These are phyloP conservation scores for Ajuga chamaepitys DNA, from an alignment of 257 asterid genomes.

Conservation along the genomic window DNA sequence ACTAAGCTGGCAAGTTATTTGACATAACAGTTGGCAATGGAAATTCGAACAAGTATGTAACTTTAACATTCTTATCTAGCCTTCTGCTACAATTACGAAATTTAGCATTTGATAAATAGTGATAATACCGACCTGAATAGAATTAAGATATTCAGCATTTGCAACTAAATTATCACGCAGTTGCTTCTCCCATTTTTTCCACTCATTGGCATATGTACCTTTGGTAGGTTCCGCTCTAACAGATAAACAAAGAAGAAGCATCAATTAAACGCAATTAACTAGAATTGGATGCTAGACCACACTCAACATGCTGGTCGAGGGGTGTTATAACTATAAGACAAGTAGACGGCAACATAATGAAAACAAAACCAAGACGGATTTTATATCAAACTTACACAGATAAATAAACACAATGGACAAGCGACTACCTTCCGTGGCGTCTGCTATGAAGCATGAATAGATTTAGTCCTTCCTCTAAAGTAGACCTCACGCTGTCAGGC, in stretches of 20 bases:
- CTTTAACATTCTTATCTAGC: background rate
- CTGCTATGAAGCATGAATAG: slow-evolving; percentile 62
- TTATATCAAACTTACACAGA: background rate
- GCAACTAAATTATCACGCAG: slow-evolving; percentile 51
- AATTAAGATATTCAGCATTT: slow-evolving; percentile 65
- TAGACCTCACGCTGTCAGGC: slow-evolving; percentile 62
- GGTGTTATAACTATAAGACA: background rate
- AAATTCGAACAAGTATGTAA: background rate
- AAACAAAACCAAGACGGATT: background rate
- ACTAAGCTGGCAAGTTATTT: background rate
- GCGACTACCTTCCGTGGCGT: slow-evolving; percentile 62
- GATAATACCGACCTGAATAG: slow-evolving; percentile 66
- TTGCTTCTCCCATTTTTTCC: slow-evolving; percentile 87
- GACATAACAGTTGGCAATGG: background rate
- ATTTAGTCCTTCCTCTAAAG: slow-evolving; percentile 75
- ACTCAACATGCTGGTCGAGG: background rate
- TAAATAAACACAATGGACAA: background rate
- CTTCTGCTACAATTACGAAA: background rate
- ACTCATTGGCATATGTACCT: slow-evolving; percentile 67
- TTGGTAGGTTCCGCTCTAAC: slow-evolving; percentile 72
- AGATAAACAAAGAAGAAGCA: slow-evolving; percentile 11
- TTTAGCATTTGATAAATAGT: background rate
- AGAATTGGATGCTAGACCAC: background rate
- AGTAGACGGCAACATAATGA: background rate
- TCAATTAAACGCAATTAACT: background rate